Evolutionary conservation across 1,139 yeast genomes (phyloP).

Genomic region (Pichia sp.): DNA sequence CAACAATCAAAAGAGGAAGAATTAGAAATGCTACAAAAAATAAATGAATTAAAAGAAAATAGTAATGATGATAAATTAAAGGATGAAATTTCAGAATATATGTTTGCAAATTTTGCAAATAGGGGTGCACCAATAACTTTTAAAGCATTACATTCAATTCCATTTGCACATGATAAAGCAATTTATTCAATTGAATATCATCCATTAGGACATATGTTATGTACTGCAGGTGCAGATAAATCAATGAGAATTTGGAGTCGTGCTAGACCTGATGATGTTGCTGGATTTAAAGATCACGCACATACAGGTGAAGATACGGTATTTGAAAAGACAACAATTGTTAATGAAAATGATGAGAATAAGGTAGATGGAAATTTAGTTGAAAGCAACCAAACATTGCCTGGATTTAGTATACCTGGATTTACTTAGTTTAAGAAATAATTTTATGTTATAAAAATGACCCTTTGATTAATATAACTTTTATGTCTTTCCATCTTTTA

Average conservation of each 20-base stretch:
- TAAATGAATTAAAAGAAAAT: background rate
- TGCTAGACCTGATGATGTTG: slow-evolving; percentile 84
- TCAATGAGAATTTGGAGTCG: slow-evolving; percentile 95
- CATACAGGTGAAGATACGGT: slow-evolving; percentile 33
- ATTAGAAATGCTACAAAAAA: background rate
- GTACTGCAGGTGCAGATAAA: slow-evolving; percentile 91
- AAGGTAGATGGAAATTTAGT: background rate
- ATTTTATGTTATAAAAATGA: no score
- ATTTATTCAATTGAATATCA: slow-evolving; percentile 87
- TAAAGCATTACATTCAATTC: slow-evolving; percentile 61
- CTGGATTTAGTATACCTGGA: slow-evolving; percentile 25
- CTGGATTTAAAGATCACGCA: slow-evolving; percentile 75
- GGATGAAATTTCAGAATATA: slow-evolving; percentile 4
- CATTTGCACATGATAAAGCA: slow-evolving; percentile 92
- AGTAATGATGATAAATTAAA: background rate
- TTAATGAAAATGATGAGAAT: background rate
- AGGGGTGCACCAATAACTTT: slow-evolving; percentile 24
- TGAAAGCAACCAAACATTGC: slow-evolving; percentile 7
- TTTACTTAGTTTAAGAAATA: slow-evolving; percentile 8
- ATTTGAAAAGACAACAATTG: background rate
- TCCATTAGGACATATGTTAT: slow-evolving; percentile 86
- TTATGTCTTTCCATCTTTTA: no score
- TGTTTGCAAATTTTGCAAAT: slow-evolving; percentile 1
- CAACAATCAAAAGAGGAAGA: background rate
- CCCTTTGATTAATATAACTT: no score